Conservation (phyloP, 306 rosid species). For the Lotus japonicus region DNA sequence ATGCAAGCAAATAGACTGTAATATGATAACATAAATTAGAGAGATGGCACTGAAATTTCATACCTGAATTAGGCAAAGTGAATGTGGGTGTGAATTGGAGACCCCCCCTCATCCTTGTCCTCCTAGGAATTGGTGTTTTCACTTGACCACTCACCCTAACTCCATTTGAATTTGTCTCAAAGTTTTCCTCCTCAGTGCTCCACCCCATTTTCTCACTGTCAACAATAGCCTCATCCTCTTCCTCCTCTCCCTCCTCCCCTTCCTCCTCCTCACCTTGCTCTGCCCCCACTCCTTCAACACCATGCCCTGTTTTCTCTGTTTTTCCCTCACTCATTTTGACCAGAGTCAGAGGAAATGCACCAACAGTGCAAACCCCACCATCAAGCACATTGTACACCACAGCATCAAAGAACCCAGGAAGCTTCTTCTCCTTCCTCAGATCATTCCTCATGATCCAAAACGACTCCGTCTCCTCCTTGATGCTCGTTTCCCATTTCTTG, state of each 20-base stretch:
- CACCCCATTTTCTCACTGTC: conserved; percentile 33
- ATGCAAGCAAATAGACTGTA: not conserved
- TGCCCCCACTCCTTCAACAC: not conserved
- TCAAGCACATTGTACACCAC: conserved; percentile 35
- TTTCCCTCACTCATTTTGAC: conserved; percentile 1
- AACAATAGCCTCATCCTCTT: conserved; percentile 22
- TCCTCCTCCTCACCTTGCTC: conserved; percentile 13
- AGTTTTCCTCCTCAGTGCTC: conserved; percentile 34
- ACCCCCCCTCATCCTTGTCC: not conserved
- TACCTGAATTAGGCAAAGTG: conserved; percentile 26
- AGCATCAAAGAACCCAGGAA: conserved; percentile 42
- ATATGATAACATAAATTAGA: not conserved
- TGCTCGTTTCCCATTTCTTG: conserved; percentile 34
- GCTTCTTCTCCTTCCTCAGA: conserved; percentile 30
- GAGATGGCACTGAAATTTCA: not conserved
- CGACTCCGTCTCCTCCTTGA: conserved; percentile 25
- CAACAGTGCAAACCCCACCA: conserved; percentile 30
- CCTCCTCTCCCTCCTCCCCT: conserved; percentile 11
- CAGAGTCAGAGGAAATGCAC: conserved; percentile 30
- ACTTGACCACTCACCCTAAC: not conserved
- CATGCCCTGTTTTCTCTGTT: not conserved
- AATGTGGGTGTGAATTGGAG: not conserved
- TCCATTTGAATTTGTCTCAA: not conserved
- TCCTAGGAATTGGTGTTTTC: conserved; percentile 2
- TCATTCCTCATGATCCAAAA: conserved; percentile 49